Base-by-base conservation (phyloP, 2,329 filamentous ascomycete genomes). In the Meredithiella fracta region DNA sequence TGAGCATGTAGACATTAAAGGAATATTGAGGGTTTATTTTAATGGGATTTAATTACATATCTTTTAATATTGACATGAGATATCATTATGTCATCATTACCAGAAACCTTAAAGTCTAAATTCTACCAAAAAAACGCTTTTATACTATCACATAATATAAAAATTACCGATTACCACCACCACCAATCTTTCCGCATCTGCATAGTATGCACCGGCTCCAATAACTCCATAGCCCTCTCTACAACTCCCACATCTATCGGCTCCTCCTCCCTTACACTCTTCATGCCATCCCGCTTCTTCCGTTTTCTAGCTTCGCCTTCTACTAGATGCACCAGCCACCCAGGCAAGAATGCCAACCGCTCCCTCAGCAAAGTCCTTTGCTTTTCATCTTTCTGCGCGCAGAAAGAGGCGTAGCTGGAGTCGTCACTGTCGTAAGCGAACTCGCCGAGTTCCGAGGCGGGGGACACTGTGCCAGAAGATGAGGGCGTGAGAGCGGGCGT, bases 401-500 rank as follows among this genome's bases (percentile, higher is more conserved):
- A 49, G 44, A 49, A 49, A 7, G 3, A 11, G 5, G 3, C 15
- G 8, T 25, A 49, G 11, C 44, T 49, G 8, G 20, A 23, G 23
- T 49, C 29, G 29, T 34, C 29, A 11, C 29, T 34, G 29, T 34
- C 29, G 11, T 34, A 34, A 11, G 29, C 29, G 11, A 11, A 34
- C 5, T 34, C 29, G 29, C 5, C 29, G 29, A 34, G 11, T 34
- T 34, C 29, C 5, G 29, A 34, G 29, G 11, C 11, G 29, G 29
- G 29, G 29, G 29, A 34, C 5, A 34, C 29, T 5, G 29, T 34
- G 29, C 29, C 29, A 11, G 29, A 34, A 11, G 29, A 34, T 63
- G 0, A 65, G 66, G 14, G 9, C 11, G 23, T 7, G 2, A 25
- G 17, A 8, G 60, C 64, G 3, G 72, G 69, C 58, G 70, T 73